These are phyloP conservation scores for Entonaema liquescens DNA, from an alignment of 495 filamentous ascomycete genomes.

Conservation along the genomic window DNA sequence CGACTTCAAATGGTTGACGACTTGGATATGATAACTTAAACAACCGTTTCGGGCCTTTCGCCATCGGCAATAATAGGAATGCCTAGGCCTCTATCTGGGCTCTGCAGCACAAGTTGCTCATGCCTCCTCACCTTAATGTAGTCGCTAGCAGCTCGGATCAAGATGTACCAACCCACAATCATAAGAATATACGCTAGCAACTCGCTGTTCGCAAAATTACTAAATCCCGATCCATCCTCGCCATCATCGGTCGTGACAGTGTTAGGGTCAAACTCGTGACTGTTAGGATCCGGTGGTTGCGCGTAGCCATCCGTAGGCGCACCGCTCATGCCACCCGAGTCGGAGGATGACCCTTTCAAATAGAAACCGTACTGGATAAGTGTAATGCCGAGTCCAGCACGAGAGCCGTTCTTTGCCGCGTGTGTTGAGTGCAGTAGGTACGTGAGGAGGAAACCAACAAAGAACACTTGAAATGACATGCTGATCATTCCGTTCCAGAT, in stretches of 20 bases:
- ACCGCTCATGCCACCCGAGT: conserved; percentile 58
- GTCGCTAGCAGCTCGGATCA: conserved; percentile 89
- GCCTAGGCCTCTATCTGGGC: conserved; percentile 87
- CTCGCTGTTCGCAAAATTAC: conserved; percentile 73
- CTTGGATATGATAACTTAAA: conserved; percentile 56
- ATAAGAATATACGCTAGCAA: conserved; percentile 94
- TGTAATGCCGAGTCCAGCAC: conserved; percentile 92
- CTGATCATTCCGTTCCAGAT: conserved; percentile 99
- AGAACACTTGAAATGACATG: conserved; percentile 82
- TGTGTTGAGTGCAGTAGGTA: conserved; percentile 98
- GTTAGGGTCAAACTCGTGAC: conserved; percentile 84
- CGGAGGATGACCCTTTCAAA: conserved; percentile 69
- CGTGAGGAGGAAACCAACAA: conserved; percentile 96
- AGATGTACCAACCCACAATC: conserved; percentile 97
- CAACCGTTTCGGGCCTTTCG: conserved; percentile 82
- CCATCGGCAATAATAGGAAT: conserved; percentile 90
- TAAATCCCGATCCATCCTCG: conserved; percentile 49
- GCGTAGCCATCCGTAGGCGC: conserved; percentile 63
- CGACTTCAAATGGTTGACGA: conserved; percentile 3
- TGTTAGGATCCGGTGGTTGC: conserved; percentile 84
- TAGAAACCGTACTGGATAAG: conserved; percentile 97
- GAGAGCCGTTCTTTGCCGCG: conserved; percentile 95
- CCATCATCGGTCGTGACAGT: conserved; percentile 57
- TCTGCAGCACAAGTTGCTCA: conserved; percentile 91
- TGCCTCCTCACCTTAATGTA: conserved; percentile 87